phyloP scores from a whole-genome alignment of 2,329 filamentous ascomycete species.

The Beauveria asiatica region DNA sequence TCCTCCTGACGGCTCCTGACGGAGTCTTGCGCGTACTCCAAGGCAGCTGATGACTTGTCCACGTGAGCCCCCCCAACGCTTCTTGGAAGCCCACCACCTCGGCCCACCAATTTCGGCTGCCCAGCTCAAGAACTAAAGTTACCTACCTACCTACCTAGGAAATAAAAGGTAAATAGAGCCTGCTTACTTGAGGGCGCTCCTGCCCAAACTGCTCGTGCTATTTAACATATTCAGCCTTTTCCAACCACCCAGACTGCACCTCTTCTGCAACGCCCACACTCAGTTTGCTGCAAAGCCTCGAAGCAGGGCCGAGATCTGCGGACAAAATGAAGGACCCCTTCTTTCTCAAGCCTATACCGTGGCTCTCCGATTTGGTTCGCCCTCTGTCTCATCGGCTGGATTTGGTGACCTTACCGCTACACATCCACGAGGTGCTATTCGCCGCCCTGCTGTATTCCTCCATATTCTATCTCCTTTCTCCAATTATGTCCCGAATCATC shows the following conservation, averaged over 20 bases:
- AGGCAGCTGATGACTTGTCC: slow-evolving; percentile 8
- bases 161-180: no score
- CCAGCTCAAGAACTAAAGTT: no score
- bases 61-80: slow-evolving; percentile 12
- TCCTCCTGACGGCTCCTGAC: neutral
- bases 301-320: neutral
- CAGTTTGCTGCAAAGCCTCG: neutral
- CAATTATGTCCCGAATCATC: slow-evolving; percentile 52
- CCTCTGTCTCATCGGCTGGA: slow-evolving; percentile 55
- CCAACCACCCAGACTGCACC: neutral
- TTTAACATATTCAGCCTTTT: neutral
- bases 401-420: slow-evolving; percentile 60
- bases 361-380: slow-evolving; percentile 46
- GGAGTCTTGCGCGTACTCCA: neutral
- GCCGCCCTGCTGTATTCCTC: slow-evolving; percentile 61
- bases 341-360: slow-evolving; percentile 52
- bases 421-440: slow-evolving; percentile 67
- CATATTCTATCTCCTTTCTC: slow-evolving; percentile 59
- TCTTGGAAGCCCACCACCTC: slow-evolving; percentile 11
- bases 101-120: slow-evolving; percentile 11
- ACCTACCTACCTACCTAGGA: no score
- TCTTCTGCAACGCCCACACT: neutral
- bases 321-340: slow-evolving; percentile 64
- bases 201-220: neutral
- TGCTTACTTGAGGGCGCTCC: neutral